phyloP scores from a whole-genome alignment of 139 green algal species.

The Coelastrella sp. region DNA sequence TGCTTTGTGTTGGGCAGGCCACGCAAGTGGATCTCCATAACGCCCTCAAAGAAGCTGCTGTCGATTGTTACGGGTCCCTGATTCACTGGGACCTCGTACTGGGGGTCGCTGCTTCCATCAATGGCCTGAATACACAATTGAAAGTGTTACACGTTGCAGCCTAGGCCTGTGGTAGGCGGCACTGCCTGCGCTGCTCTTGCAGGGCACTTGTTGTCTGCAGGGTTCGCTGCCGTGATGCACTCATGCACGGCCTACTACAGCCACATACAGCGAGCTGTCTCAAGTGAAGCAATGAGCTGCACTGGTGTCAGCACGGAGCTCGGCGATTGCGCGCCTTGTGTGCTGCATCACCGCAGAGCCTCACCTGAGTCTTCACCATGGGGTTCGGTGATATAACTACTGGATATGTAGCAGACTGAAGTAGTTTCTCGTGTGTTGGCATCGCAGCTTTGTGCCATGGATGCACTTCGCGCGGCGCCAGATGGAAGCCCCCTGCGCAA shows the following conservation, averaged over 20 bases:
- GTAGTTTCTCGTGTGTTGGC: conserved; percentile 39
- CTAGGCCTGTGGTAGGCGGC: too few relatives aligned
- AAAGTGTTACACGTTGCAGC: too few relatives aligned
- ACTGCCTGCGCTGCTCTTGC: too few relatives aligned
- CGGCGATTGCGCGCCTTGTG: not conserved
- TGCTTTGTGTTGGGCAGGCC: conserved; percentile 42
- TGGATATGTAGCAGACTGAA: conserved; percentile 4
- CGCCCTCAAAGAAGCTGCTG: conserved; percentile 20
- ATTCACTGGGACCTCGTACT: conserved; percentile 28
- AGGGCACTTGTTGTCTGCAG: too few relatives aligned
- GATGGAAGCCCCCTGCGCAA: conserved; percentile 33
- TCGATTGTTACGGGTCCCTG: conserved; percentile 24
- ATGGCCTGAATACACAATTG: not conserved
- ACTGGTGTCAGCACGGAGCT: too few relatives aligned
- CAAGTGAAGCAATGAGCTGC: too few relatives aligned
- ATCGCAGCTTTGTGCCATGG: conserved; percentile 47
- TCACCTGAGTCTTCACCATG: conserved; percentile 38
- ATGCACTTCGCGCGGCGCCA: conserved; percentile 31
- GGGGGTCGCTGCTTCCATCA: conserved; percentile 4
- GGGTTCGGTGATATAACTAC: conserved; percentile 41
- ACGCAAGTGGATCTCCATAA: conserved; percentile 46
- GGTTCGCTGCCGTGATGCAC: too few relatives aligned
- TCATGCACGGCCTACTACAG: too few relatives aligned
- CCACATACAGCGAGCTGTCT: too few relatives aligned
- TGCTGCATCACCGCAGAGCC: not conserved